These are phyloP conservation scores for Starmerella apis DNA, from an alignment of 805 yeast species.

Conservation along the genomic window DNA sequence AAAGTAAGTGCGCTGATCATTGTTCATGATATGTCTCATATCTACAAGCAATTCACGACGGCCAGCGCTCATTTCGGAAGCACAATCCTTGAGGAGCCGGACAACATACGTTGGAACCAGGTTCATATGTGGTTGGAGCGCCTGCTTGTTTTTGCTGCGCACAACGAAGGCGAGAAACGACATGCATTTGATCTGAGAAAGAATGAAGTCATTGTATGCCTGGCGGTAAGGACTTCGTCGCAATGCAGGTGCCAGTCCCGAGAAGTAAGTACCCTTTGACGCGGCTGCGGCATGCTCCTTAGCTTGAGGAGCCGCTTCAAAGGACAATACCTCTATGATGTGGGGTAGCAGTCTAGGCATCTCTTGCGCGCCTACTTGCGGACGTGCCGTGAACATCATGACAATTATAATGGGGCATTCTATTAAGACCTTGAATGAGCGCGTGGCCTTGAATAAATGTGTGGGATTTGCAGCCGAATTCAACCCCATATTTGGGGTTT, in stretches of 20 bases:
- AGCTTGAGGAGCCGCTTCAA: slow-evolving; percentile 76
- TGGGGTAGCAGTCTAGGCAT: slow-evolving; percentile 71
- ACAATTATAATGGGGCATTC: slow-evolving; percentile 98
- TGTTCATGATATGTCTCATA: slow-evolving; percentile 85
- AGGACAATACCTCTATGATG: slow-evolving; percentile 57
- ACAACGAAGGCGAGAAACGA: slow-evolving; percentile 89
- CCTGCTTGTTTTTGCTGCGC: slow-evolving; percentile 60
- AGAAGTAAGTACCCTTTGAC: slow-evolving; percentile 47
- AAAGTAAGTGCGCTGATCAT: slow-evolving; percentile 72
- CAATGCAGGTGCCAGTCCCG: slow-evolving; percentile 65
- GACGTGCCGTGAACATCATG: slow-evolving; percentile 77
- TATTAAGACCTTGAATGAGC: slow-evolving; percentile 79
- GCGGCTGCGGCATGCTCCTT: slow-evolving; percentile 52
- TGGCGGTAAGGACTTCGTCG: slow-evolving; percentile 45
- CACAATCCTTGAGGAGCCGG: slow-evolving; percentile 85
- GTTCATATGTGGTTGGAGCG: slow-evolving; percentile 45
- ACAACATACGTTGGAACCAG: slow-evolving; percentile 80
- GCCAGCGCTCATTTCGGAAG: slow-evolving; percentile 82
- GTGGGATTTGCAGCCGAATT: background rate
- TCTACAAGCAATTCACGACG: slow-evolving; percentile 90
- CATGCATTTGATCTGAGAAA: slow-evolving; percentile 93
- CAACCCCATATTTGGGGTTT: background rate
- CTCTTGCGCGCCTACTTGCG: slow-evolving; percentile 57
- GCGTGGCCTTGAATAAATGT: slow-evolving; percentile 50
- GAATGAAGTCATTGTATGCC: slow-evolving; percentile 75